Evolutionary conservation across 768 basidiomycete genomes (phyloP).

Genomic region (Rhodosporidiobolus sp.): DNA sequence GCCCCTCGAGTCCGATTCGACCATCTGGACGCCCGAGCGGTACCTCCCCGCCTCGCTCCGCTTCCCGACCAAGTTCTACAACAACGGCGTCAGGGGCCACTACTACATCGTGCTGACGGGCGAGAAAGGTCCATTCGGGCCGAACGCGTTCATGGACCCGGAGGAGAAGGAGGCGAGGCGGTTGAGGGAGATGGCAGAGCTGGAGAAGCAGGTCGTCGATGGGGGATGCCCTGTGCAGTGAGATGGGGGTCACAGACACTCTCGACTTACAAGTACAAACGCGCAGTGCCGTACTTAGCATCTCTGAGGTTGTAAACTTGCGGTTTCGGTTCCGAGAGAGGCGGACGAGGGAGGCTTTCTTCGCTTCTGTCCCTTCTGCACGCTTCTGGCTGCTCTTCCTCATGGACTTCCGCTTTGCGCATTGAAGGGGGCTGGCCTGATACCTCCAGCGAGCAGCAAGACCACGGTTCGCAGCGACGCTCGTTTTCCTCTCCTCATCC

Average conservation of each 20-base stretch:
- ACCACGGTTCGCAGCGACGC: no score
- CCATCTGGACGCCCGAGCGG: slow-evolving; percentile 1
- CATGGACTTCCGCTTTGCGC: no score
- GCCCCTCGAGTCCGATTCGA: background rate
- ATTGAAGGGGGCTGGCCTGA: no score
- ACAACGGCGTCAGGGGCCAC: background rate
- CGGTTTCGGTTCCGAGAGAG: no score
- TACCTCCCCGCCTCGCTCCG: slow-evolving; percentile 1
- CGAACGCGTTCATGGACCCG: background rate
- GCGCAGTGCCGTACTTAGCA: no score
- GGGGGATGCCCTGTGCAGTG: background rate
- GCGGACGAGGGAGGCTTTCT: no score
- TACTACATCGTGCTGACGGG: slow-evolving; percentile 5
- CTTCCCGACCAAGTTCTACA: slow-evolving; percentile 1
- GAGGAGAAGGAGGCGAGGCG: slow-evolving; percentile 3
- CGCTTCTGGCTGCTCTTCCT: no score
- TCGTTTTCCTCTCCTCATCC: no score
- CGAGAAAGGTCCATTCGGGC: background rate
- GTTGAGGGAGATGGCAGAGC: background rate
- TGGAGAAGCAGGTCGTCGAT: background rate
- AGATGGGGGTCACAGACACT: background rate
- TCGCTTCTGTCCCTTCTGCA: no score
- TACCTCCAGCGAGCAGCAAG: no score
- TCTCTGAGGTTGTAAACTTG: no score
- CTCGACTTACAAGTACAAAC: background rate